Percentiles rank a stretch among this genome's conserved stretches.
phyloP scores from a whole-genome alignment of 192 early-diverging fungal genomes.

The Entomortierella chlamydospora region DNA sequence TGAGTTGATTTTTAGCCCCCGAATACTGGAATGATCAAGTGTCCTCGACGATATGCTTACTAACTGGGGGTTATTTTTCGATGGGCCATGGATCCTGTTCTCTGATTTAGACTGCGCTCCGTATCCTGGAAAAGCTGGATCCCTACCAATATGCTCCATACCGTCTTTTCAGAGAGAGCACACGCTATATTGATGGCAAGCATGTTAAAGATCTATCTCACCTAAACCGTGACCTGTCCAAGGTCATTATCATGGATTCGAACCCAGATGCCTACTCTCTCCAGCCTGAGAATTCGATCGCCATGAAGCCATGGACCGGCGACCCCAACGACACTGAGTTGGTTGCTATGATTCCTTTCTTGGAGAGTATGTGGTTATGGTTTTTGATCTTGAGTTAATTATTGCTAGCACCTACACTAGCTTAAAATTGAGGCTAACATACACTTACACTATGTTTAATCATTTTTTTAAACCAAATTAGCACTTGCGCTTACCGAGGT shows the following conservation, averaged over 20 bases:
- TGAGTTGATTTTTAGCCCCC: too few species aligned
- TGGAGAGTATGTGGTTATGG: slow-evolving; percentile 77
- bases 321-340: slow-evolving; percentile 85
- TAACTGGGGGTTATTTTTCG: too few species aligned
- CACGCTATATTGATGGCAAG: slow-evolving; percentile 85
- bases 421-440: background rate
- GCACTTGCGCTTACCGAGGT: slow-evolving; percentile 77
- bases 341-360: slow-evolving; percentile 86
- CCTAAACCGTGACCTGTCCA: slow-evolving; percentile 94
- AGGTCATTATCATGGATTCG: slow-evolving; percentile 94
- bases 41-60: too few species aligned
- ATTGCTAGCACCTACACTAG: too few species aligned
- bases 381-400: too few species aligned
- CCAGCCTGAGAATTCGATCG: slow-evolving; percentile 94
- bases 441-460: background rate
- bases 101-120: slow-evolving; percentile 74
- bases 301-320: slow-evolving; percentile 89
- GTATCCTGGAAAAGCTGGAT: slow-evolving; percentile 90
- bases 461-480: slow-evolving; percentile 15
- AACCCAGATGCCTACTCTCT: slow-evolving; percentile 84
- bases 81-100: background rate
- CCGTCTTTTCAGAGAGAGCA: slow-evolving; percentile 92
- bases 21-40: too few species aligned
- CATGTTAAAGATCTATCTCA: slow-evolving; percentile 90
- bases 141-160: slow-evolving; percentile 89